Percentiles rank a stretch among this genome's conserved stretches.
Conservation (phyloP, 1,139 yeast species). For the Meyerozyma carpophila region DNA sequence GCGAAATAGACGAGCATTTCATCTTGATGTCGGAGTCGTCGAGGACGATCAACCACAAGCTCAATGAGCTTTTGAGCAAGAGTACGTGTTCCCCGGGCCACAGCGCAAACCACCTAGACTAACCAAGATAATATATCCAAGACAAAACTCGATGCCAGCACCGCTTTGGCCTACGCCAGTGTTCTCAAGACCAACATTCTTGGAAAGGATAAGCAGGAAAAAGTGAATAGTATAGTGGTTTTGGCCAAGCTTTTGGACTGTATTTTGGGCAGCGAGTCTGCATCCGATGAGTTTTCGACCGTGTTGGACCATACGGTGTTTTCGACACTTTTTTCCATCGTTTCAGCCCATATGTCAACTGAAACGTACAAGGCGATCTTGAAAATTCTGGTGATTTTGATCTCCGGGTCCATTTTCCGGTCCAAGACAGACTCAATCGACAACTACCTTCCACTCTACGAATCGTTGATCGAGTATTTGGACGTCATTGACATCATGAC, state of each 20-base stretch:
- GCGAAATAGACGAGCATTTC: not conserved
- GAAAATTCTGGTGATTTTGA: constrained; percentile 37
- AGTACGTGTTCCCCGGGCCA: constrained; percentile 15
- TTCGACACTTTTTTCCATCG: constrained; percentile 38
- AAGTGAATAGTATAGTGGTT: constrained; percentile 49
- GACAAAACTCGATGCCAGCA: constrained; percentile 28
- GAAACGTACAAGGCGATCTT: constrained; percentile 48
- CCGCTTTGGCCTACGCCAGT: constrained; percentile 33
- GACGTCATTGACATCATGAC: constrained; percentile 40
- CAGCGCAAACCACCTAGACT: not conserved
- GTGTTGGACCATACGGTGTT: constrained; percentile 41
- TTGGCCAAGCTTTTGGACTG: constrained; percentile 49
- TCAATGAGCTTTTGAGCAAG: constrained; percentile 40
- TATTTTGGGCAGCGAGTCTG: constrained; percentile 34
- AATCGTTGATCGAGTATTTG: constrained; percentile 36
- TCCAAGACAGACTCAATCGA: constrained; percentile 29
- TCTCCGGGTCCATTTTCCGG: constrained; percentile 42
- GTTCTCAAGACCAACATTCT: constrained; percentile 34
- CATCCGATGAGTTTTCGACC: constrained; percentile 30
- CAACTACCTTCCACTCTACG: constrained; percentile 35
- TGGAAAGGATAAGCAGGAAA: constrained; percentile 47
- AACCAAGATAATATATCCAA: constrained; percentile 20
- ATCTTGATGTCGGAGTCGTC: constrained; percentile 30
- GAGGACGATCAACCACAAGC: constrained; percentile 40
- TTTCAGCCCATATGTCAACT: constrained; percentile 40